Evolutionary conservation across 176 grass and related monocot genomes (phyloP).

Genomic region (Metroxylon sagu): DNA sequence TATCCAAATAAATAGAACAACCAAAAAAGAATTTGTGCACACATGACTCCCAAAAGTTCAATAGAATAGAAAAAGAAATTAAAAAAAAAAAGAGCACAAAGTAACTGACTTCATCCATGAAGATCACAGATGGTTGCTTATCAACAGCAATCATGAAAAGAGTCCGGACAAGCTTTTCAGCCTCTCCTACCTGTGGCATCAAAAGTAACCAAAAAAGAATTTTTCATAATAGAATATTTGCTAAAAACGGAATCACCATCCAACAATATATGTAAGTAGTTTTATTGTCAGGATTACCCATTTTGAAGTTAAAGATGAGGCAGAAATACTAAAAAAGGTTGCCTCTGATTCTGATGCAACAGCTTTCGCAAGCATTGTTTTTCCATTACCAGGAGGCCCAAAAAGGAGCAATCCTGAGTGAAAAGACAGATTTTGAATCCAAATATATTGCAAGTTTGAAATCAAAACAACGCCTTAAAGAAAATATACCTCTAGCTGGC

Average conservation of each 20-base stretch:
- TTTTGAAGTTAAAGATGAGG: slow-evolving; percentile 94
- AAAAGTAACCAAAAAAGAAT: not conserved
- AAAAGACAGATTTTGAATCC: slow-evolving; percentile 3
- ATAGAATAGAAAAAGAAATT: no score
- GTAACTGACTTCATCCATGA: slow-evolving; percentile 62
- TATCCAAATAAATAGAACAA: no score
- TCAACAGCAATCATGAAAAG: slow-evolving; percentile 87
- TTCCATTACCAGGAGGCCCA: slow-evolving; percentile 90
- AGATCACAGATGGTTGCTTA: slow-evolving; percentile 89
- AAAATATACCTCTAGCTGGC: slow-evolving; percentile 68
- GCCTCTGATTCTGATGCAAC: slow-evolving; percentile 99
- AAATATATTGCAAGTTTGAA: no score
- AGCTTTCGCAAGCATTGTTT: slow-evolving; percentile 99
- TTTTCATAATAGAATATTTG: no score
- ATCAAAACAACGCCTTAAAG: not conserved
- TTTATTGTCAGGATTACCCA: slow-evolving; percentile 39
- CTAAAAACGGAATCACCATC: no score
- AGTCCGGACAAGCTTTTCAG: slow-evolving; percentile 92
- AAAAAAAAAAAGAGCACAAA: no score
- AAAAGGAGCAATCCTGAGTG: slow-evolving; percentile 64
- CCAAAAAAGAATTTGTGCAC: no score
- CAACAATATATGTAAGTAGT: no score
- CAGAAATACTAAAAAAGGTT: slow-evolving; percentile 94
- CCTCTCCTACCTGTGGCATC: slow-evolving; percentile 76
- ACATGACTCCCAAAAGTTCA: no score